These are phyloP conservation scores for Diaporthe velutina DNA, from an alignment of 2,329 filamentous ascomycete genomes.

Conservation along the genomic window DNA sequence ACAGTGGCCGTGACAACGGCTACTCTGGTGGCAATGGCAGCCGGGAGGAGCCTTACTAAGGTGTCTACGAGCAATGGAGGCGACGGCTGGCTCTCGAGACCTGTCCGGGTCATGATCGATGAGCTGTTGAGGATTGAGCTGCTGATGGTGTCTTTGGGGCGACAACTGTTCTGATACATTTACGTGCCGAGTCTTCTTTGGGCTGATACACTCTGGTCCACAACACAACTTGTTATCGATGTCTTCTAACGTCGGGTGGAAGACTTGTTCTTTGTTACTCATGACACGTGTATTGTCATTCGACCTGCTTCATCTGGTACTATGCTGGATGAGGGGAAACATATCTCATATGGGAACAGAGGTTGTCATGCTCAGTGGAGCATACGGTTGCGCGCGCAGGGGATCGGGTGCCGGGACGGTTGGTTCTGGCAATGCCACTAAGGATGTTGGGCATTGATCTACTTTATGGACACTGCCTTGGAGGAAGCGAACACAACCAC, in stretches of 20 bases:
- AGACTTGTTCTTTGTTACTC: background rate
- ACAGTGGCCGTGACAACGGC: conserved; percentile 20
- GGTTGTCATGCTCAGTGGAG: no score
- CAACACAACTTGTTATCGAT: background rate
- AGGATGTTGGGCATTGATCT: background rate
- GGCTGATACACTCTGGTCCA: conserved; percentile 7
- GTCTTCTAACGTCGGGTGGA: background rate
- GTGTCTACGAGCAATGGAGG: background rate
- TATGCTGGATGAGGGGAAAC: background rate
- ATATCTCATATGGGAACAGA: background rate
- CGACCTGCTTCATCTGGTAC: background rate
- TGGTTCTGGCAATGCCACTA: background rate
- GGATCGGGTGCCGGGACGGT: background rate
- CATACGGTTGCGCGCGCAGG: background rate
- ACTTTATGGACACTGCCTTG: background rate
- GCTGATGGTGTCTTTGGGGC: background rate
- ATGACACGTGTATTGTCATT: background rate
- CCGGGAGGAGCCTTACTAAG: conserved; percentile 21
- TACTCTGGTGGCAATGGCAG: conserved; percentile 28
- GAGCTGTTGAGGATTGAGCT: background rate
- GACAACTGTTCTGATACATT: conserved; percentile 12
- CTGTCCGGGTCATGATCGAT: background rate
- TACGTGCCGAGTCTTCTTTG: background rate
- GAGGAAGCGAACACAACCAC: background rate
- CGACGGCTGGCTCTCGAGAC: background rate